Evolutionary conservation across 805 yeast species (phyloP), one percentile per base, ranked within the genome.

Genomic region (Candida coquimbonensis): DNA sequence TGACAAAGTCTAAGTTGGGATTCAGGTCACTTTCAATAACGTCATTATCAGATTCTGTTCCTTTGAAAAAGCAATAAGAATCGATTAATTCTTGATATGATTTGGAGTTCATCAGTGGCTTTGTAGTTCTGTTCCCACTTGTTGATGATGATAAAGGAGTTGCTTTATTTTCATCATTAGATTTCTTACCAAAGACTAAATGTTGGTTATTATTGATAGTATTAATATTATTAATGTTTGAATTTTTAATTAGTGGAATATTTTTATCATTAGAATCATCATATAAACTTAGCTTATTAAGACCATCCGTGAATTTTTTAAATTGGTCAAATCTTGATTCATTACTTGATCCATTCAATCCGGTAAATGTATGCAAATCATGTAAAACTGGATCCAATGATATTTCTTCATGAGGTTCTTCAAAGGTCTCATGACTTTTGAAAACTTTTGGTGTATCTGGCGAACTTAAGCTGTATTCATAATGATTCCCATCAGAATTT

Each of bases 31-130:
- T 16, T 32, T 43, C 36, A 21, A 25, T 37, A 3, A 21, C 9
- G 17, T 45, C 45, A 25, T 31, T 25, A 6, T 36, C 42, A 17
- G 35, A 26, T 11, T 44, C 47, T 6, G 35, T 19, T 24, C 73
- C 62, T 48, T 69, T 64, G 54, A 75, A 81, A 53, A 81, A 81
- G 52, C 87, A 81, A 54, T 77, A 81, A 27, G 75, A 72, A 41
- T 80, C 79, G 43, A 81, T 61, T 19, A 81, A 61, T 47, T 79
- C 77, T 51, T 75, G 73, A 54, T 81, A 81, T 1, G 79, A 67
- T 53, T 73, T 70, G 6, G 83, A 72, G 52, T 77, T 69, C 44
- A 74, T 61, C 13, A 60, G 53, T 3, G 73, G 71, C 44, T 29
- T 29, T 13, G 31, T 13, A 29, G 7, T 29, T 29, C 31, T 29